Evolutionary conservation across 2,329 filamentous ascomycete genomes (phyloP), one percentile per base, ranked within the genome.

Genomic region (Fusarium piperis): DNA sequence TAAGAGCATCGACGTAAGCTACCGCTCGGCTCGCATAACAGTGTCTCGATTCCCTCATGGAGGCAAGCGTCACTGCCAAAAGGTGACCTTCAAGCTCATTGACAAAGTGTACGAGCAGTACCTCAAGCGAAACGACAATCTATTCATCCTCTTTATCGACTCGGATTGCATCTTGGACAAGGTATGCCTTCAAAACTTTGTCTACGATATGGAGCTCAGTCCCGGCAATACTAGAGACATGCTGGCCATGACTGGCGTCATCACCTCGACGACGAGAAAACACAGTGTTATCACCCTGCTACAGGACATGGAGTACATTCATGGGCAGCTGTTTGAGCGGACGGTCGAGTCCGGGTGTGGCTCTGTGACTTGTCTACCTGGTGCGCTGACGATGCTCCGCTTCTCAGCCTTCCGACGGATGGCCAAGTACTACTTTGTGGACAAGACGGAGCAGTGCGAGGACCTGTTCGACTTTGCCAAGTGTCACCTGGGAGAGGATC

Each of bases 371-470:
- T 99, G 95, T 81, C 86, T 99, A 53, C 96, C 96, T 0, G 95
- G 96, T 30, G 95, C 95, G n/a, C 83, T 98, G 74, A 98, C 95
- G 1, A 97, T 98, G 85, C 85, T 99, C 60, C 93, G 96, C 59
- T 97, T 98, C 83, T 98, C 95, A 3, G 96, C 96, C 6, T 98
- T 99, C 83, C 89, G 95, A 64, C 92, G 93, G 78, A 98, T 99
- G 94, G 94, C 95, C 78, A 97, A 97, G 79, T 97, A 97, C 83
- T 98, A 99, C 83, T 99, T 99, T 81, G 94, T 95, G 39, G 95
- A 98, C 82, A 97, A 97, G 81, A 94, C 94, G 6, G 95, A 97
- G 81, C 93, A 97, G 78, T 97, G 94, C 78, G 94, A 97, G 67
- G 95, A 98, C 80, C 86, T 98, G 13, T 99, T 99, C 78, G 95